Evolutionary conservation across 2,329 filamentous ascomycete species (phyloP).

Genomic region (Trichoderma brevicompactum): DNA sequence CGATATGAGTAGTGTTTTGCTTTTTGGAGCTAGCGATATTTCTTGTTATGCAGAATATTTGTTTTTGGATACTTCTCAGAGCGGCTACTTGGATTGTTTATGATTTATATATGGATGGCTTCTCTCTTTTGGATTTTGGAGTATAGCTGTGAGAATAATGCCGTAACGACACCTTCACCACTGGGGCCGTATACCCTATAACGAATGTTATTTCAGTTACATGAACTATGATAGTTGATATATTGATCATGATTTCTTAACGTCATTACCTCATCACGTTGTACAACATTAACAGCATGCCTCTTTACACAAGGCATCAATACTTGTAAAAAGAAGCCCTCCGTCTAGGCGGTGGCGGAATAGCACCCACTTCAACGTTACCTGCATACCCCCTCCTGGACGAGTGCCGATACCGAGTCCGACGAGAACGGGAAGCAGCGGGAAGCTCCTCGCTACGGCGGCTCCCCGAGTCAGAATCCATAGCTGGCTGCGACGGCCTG

Average conservation of each 20-base stretch:
- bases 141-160: neutral
- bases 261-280: neutral
- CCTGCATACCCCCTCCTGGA: neutral
- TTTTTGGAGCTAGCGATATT: constrained; percentile 27
- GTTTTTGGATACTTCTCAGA: neutral
- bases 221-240: neutral
- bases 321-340: constrained; percentile 26
- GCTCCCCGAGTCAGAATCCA: constrained; percentile 3
- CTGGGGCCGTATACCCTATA: neutral
- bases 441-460: constrained; percentile 10
- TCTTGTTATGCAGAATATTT: constrained; percentile 27
- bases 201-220: neutral
- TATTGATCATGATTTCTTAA: neutral
- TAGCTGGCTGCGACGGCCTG: neutral
- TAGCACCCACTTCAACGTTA: neutral
- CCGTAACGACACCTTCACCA: neutral
- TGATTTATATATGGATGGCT: neutral
- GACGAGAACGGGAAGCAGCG: neutral
- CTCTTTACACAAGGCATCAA: neutral
- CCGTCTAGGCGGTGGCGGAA: constrained; percentile 11
- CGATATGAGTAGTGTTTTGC: constrained; percentile 22
- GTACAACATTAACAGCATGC: neutral
- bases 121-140: neutral
- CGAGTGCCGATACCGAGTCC: neutral
- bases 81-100: neutral